Conservation (phyloP, 1,139 yeast genomes). For the Nakaseomyces uthaithaninus region DNA sequence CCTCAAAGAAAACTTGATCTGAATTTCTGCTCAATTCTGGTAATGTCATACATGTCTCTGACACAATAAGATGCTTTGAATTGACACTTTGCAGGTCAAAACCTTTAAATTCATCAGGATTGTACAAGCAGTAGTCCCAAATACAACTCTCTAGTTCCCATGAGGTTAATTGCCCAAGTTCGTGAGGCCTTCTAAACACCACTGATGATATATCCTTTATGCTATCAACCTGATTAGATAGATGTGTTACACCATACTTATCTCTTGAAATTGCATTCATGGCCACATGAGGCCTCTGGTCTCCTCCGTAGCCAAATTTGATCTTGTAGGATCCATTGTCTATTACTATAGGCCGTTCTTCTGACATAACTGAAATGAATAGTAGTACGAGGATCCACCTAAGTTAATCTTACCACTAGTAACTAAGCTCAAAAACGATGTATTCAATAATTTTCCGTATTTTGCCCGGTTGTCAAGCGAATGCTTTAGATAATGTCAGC, state of each 20-base stretch:
- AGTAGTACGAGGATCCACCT: too few species aligned
- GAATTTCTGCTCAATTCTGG: constrained; percentile 78
- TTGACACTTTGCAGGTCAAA: constrained; percentile 28
- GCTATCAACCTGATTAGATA: constrained; percentile 61
- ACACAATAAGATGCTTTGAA: constrained; percentile 32
- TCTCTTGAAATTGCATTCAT: constrained; percentile 70
- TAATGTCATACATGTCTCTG: constrained; percentile 72
- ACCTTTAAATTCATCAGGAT: constrained; percentile 31
- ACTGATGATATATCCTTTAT: constrained; percentile 73
- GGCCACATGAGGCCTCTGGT: constrained; percentile 40
- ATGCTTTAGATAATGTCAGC: too few species aligned
- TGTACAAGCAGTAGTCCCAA: constrained; percentile 73
- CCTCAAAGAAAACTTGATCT: constrained; percentile 92
- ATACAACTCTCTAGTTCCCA: constrained; percentile 92
- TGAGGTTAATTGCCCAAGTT: constrained; percentile 77
- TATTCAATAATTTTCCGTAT: too few species aligned
- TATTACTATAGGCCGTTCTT: constrained; percentile 32
- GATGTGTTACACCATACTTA: constrained; percentile 62
- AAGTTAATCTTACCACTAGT: too few species aligned
- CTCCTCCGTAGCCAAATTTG: constrained; percentile 55
- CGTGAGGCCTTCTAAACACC: constrained; percentile 71
- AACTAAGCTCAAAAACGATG: too few species aligned
- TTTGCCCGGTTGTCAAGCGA: too few species aligned
- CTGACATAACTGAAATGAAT: constrained; percentile 17
- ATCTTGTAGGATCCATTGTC: constrained; percentile 87